Evolutionary conservation across 352 stramenopile species (phyloP).

Genomic region (Thalassiosira mediterranea): DNA sequence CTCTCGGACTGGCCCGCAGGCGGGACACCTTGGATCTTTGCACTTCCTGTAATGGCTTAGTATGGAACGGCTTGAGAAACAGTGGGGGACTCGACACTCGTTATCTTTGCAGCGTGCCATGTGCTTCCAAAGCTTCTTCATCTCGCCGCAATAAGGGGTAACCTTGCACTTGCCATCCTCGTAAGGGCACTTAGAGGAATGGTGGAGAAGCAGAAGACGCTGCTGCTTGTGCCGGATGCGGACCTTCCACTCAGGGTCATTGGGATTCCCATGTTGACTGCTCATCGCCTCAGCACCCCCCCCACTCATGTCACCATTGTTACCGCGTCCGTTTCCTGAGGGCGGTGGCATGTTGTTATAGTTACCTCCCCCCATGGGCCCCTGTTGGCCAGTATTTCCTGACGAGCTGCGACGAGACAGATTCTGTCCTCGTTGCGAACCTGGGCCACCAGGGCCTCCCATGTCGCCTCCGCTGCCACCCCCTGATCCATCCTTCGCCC

Average conservation of each 20-base stretch:
- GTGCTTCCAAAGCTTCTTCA: conserved; percentile 98
- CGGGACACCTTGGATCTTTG: conserved; percentile 93
- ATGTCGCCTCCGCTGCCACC: conserved; percentile 2
- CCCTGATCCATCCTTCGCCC: conserved; percentile 37
- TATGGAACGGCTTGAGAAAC: conserved; percentile 96
- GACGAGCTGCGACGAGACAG: conserved; percentile 5
- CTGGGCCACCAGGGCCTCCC: background rate
- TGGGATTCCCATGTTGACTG: conserved; percentile 62
- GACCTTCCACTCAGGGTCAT: conserved; percentile 86
- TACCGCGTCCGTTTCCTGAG: background rate
- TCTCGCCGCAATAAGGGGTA: conserved; percentile 94
- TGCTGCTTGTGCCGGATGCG: conserved; percentile 97
- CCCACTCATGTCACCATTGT: conserved; percentile 17
- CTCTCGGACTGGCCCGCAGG: conserved; percentile 96
- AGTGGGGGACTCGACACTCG: conserved; percentile 94
- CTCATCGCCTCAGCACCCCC: conserved; percentile 11
- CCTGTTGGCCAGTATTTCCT: background rate
- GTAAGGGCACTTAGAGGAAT: conserved; percentile 97
- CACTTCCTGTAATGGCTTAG: conserved; percentile 99
- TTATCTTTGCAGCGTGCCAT: conserved; percentile 97
- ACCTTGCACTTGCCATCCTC: conserved; percentile 90
- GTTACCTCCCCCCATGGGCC: background rate
- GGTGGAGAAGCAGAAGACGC: conserved; percentile 93
- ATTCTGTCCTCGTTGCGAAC: background rate
- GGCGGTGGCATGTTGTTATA: conserved; percentile 1